Conservation (phyloP, 768 basidiomycete species). For the Phylloporus sp. region DNA sequence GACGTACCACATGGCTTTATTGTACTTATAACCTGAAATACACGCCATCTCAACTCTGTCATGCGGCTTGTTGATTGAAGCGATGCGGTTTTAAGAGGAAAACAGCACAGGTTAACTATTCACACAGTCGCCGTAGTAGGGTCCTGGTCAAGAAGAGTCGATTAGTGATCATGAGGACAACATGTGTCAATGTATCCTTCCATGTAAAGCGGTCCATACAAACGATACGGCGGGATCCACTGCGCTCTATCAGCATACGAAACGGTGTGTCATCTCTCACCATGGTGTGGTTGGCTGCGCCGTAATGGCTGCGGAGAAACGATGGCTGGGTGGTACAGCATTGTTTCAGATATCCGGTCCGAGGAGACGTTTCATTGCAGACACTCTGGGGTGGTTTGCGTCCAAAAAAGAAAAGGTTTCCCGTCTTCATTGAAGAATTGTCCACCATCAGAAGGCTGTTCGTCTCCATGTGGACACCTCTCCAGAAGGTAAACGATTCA, state of each 20-base stretch:
- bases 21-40: not conserved
- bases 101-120: no score
- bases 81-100: no score
- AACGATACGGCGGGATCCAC: not conserved
- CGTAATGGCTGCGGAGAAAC: not conserved
- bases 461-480: not conserved
- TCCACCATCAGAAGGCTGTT: not conserved
- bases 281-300: no score
- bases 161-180: no score
- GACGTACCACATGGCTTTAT: not conserved
- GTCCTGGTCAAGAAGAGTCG: no score
- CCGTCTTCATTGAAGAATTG: not conserved
- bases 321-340: not conserved
- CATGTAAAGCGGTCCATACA: not conserved
- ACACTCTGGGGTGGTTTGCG: no score
- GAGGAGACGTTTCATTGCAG: not conserved
- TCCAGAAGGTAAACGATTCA: not conserved
- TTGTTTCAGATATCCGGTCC: not conserved
- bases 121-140: no score
- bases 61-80: no score
- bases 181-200: no score
- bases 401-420: no score
- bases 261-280: no score
- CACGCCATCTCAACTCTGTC: not conserved
- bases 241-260: no score